Base-by-base conservation (phyloP, 1,139 yeast species). In the Taiozyma onychis region DNA sequence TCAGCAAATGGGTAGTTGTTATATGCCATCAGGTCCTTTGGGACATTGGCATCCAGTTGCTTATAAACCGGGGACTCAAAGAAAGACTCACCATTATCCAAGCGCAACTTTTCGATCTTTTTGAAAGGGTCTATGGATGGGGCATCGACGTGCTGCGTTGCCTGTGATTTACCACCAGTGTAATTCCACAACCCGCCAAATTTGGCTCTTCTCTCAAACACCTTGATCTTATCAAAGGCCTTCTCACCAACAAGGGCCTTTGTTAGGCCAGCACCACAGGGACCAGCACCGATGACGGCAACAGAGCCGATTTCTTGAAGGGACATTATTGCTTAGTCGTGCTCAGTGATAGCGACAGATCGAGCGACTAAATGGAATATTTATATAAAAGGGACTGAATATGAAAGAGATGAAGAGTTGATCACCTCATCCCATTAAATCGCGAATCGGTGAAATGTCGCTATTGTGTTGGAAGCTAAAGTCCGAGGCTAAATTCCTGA, bases 241-340 rank as follows among this genome's bases (percentile, higher is more conserved):
- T 67, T 62, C 55, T 79, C 83, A 11, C 70, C 72, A 4, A 74
- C 51, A 22, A 83, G 67, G 0, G 86, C 81, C 55, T 77, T 77
- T 11, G 83, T 73, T 9, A 78, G 65, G 1, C 80, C 84, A 6
- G 83, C 72, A 6, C 89, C 90, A 47, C 81, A 74, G 0, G 90
- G 88, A 1, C 91, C 91, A 9, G 80, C 87, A 3, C 91, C 90
- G 41, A 83, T 69, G 11, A 78, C 74, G 1, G 82, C 81, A 11
- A 78, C 67, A n/a, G 54, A 55, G 44, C 46, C 50, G 32, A 65
- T 55, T 26, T 44, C 39, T 14, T n/a, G 41, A 10, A 37, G 22
- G 24, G 41, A 37, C 41, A 37, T 37, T 11, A 22, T 11, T 37
- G 16, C n/a, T 9, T 13, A 11, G 34, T 4, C 3, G 34, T 13